phyloP scores from a whole-genome alignment of 331 rosid species.

The Acacia pycnantha region DNA sequence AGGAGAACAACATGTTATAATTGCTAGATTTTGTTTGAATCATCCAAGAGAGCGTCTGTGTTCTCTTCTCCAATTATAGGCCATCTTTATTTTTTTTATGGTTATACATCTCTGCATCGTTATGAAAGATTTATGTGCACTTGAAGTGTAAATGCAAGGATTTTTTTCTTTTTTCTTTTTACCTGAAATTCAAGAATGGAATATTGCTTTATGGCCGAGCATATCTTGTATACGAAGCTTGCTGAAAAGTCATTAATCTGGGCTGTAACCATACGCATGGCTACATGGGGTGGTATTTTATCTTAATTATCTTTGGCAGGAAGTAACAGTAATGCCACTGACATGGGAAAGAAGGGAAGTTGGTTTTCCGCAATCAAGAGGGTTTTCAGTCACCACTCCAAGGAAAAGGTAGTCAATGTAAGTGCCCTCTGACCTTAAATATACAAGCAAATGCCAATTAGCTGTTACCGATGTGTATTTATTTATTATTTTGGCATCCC shows the following conservation, averaged over 20 bases:
- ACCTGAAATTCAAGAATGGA: slow-evolving; percentile 5
- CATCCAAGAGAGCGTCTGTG: not conserved
- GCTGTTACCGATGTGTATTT: not conserved
- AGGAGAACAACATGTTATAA: slow-evolving; percentile 19
- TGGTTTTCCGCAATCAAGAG: slow-evolving; percentile 96
- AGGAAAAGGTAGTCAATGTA: slow-evolving; percentile 63
- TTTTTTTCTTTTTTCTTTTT: not conserved
- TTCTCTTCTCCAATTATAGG: not conserved
- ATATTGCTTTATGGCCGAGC: slow-evolving; percentile 4
- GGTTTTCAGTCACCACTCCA: slow-evolving; percentile 76
- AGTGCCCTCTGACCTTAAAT: slow-evolving; percentile 11
- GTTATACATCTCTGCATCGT: not conserved
- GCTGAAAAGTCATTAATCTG: not conserved
- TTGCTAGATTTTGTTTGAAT: not conserved
- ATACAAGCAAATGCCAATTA: not conserved
- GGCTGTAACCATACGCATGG: slow-evolving; percentile 1
- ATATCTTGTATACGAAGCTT: slow-evolving; percentile 1
- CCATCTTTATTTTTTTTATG: not conserved
- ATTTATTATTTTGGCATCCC: slow-evolving; percentile 9
- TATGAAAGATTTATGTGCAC: not conserved
- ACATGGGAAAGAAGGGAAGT: slow-evolving; percentile 94
- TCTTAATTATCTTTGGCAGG: slow-evolving; percentile 40
- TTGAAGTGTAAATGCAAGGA: not conserved
- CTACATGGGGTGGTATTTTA: slow-evolving; percentile 8
- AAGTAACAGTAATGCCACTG: slow-evolving; percentile 75